Evolutionary conservation across 75 land plant genomes (phyloP), one percentile per base, ranked within the genome.

Genomic region (Ceratopteris richardii): DNA sequence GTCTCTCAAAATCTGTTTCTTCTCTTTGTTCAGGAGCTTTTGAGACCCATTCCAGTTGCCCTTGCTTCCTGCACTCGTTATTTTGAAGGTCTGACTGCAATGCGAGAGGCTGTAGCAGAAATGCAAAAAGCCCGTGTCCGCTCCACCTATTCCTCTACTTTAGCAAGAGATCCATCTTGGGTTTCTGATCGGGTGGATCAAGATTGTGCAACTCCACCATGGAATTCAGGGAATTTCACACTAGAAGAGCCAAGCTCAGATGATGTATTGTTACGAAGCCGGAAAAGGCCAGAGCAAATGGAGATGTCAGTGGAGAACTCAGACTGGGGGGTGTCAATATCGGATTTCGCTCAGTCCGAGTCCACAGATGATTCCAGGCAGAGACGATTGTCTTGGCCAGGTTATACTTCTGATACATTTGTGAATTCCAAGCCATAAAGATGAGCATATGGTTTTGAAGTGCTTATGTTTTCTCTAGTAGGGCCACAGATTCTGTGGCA

Each of bases 41-140:
- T 90, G 39, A 72, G 96, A 17, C 99, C 99, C 21, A 95, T 95
- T 66, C 99, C 88, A 42, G 82, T 87, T 60, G 99, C 99, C 58
- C 62, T 95, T 24, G 96, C 96, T 54, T 92, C 99, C 55, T 95
- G 99, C 84, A 95, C 99, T 6, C 73, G 97, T 0, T 90, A 83
- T 51, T 95, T 87, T 55, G 91, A 95, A 65, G 99, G 86, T 11
- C 77, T 95, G 67, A 79, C 88, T 17, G 87, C 96, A 12, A 95
- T 84, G 88, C 81, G 96, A 50, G 92, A 95, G 25, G 79, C 99
- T 47, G 77, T 95, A 56, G 76, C 81, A n/a, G 80, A 80, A 11
- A 89, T 88, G 54, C 94, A 90, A 62, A 74, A 78, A 41, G 50
- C 79, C 21, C 80, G 90, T 26, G 86, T 84, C 12, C 88, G 87